These are phyloP conservation scores for Cryomyces minteri DNA, from an alignment of 495 filamentous ascomycete species.

Conservation along the genomic window DNA sequence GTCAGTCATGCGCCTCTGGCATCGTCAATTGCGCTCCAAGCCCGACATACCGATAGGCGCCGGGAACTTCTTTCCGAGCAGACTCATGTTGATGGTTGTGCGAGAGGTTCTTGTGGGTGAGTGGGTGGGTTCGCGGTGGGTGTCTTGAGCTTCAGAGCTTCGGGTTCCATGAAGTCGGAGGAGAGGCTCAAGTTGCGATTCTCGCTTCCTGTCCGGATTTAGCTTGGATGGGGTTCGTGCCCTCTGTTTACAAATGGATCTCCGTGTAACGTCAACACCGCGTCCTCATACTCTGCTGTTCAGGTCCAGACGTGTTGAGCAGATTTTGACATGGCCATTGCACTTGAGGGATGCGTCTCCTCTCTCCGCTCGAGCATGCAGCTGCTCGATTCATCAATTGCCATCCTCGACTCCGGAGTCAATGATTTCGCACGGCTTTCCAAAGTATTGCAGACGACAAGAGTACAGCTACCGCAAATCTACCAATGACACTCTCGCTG, in stretches of 20 bases:
- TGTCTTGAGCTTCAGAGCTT: background rate
- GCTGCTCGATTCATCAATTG: conserved; percentile 56
- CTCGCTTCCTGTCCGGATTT: no score
- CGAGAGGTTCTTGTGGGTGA: conserved; percentile 1
- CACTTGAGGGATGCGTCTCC: conserved; percentile 44
- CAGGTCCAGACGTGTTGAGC: no score
- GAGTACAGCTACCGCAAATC: conserved; percentile 28
- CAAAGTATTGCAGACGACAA: conserved; percentile 50
- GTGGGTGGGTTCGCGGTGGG: background rate
- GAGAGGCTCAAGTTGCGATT: no score
- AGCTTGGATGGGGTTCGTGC: no score
- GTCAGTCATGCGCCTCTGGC: background rate
- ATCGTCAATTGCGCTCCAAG: conserved; percentile 1
- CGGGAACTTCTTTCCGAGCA: conserved; percentile 88
- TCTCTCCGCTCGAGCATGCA: conserved; percentile 52
- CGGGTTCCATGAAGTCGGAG: background rate
- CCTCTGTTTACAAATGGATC: no score
- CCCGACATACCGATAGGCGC: conserved; percentile 58
- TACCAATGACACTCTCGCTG: background rate
- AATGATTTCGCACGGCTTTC: conserved; percentile 56
- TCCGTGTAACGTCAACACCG: background rate
- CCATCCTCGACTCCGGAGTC: conserved; percentile 51
- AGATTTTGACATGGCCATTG: conserved; percentile 8
- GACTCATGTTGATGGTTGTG: conserved; percentile 42
- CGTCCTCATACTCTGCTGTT: background rate